A percentile compares a stretch with the other conserved stretches of the same genome.
phyloP scores from a whole-genome alignment of 495 filamentous ascomycete species.

The Corynascus novoguineensis region DNA sequence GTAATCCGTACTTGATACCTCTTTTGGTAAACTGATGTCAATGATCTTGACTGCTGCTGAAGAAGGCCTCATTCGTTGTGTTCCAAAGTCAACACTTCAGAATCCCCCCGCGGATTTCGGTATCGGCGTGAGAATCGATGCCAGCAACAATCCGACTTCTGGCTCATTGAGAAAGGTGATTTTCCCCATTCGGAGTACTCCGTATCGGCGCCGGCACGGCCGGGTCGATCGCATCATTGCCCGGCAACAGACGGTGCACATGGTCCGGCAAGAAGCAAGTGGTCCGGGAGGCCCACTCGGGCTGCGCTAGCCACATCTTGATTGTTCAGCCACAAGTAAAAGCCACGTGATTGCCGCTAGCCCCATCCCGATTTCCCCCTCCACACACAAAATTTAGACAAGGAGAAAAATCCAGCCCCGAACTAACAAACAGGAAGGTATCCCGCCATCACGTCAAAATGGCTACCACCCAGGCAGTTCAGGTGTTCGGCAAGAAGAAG shows the following conservation, averaged over 20 bases:
- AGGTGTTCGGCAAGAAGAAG: slow-evolving; percentile 41
- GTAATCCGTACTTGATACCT: not conserved
- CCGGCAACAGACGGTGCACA: too few relatives aligned
- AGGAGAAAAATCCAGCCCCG: slow-evolving; percentile 28
- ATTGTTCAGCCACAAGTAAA: slow-evolving; percentile 7
- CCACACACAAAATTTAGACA: slow-evolving; percentile 34
- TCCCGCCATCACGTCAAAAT: slow-evolving; percentile 34
- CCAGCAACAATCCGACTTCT: too few relatives aligned
- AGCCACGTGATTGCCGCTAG: slow-evolving; percentile 32
- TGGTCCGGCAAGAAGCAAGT: too few relatives aligned
- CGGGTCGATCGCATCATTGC: too few relatives aligned
- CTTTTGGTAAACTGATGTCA: not conserved
- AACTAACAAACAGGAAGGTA: slow-evolving; percentile 32
- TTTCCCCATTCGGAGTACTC: too few relatives aligned
- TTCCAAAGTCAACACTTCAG: too few relatives aligned
- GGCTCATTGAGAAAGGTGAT: too few relatives aligned
- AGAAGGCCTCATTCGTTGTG: too few relatives aligned
- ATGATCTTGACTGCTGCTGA: not conserved
- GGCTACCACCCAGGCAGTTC: slow-evolving; percentile 33
- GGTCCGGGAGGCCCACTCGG: not conserved
- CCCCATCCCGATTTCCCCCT: slow-evolving; percentile 35
- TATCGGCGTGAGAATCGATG: too few relatives aligned
- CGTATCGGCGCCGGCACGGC: too few relatives aligned
- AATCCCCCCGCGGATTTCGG: too few relatives aligned
- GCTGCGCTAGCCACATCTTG: slow-evolving; percentile 10